Base-by-base conservation (phyloP, 2,329 filamentous ascomycete species). In the Arachnopeziza araneosa region DNA sequence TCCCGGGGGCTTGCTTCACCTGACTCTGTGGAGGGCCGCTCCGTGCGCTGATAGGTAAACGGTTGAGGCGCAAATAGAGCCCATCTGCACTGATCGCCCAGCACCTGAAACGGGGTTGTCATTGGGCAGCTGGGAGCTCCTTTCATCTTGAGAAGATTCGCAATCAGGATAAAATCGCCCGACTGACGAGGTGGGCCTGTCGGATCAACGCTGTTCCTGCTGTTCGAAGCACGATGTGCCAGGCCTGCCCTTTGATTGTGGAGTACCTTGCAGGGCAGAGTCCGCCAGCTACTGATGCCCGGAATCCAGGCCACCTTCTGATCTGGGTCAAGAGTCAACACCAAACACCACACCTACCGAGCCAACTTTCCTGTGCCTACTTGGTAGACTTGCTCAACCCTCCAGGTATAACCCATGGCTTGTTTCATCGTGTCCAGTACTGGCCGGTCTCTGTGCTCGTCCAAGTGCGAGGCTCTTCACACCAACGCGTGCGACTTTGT, bases 241-340 rank as follows among this genome's bases (percentile, higher is more conserved):
- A 4, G 10, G 6, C 36, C 36, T 44, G 36, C 17, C 4, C 36
- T 79, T 97, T 61, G 12, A 24, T 22, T 24, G 55, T 7, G 26
- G 8, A 7, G 1, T 14, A 12, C 67, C 44, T 44, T 44, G 36
- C 36, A 44, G 17, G 17, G 36, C 36, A 19, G 6, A 12, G 12
- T 32, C 36, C 36, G 10, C 36, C 10, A 44, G 36, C 36, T 12
- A 44, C 36, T 14, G 36, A 44, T 44, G 36, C 36, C n/a, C 17
- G 36, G 17, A 19, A 17, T 44, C 12, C 36, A 30, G 36, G 17
- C 36, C 36, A 44, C 36, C 36, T 44, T 44, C 36, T 44, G 36
- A 44, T 17, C 36, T 44, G 36, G 36, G 36, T 12, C 36, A 44
- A 19, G 36, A 44, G 36, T 19, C 6, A 19, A 14, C 26, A 30